These are phyloP conservation scores for Aureobasidium musti DNA, from an alignment of 2,329 filamentous ascomycete species.

Conservation along the genomic window DNA sequence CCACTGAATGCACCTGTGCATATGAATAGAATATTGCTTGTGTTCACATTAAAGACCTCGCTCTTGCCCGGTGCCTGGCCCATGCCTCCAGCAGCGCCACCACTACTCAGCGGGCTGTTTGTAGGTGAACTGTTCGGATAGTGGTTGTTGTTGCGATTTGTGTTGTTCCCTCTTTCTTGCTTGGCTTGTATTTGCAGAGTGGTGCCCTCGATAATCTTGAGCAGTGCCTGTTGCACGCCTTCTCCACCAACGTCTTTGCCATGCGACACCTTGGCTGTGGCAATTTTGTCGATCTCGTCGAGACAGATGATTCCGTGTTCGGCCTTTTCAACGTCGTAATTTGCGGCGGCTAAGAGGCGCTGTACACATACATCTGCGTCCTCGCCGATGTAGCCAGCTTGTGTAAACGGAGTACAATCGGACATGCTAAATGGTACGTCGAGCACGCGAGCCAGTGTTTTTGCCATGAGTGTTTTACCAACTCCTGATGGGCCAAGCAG, in stretches of 20 bases:
- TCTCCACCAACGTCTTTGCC: slow-evolving; percentile 95
- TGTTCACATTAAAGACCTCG: slow-evolving; percentile 74
- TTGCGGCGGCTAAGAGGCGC: slow-evolving; percentile 81
- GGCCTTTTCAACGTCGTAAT: slow-evolving; percentile 80
- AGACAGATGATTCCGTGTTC: slow-evolving; percentile 94
- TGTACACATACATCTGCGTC: slow-evolving; percentile 97
- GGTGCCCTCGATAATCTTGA: slow-evolving; percentile 96
- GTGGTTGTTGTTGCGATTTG: slow-evolving; percentile 26
- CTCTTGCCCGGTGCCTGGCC: slow-evolving; percentile 49
- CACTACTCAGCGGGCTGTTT: slow-evolving; percentile 43
- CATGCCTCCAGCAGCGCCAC: slow-evolving; percentile 36
- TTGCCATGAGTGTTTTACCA: slow-evolving; percentile 94
- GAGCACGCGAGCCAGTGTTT: slow-evolving; percentile 87
- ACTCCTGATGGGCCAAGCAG: slow-evolving; percentile 91
- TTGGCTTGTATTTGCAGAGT: slow-evolving; percentile 92
- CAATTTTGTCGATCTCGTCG: slow-evolving; percentile 97
- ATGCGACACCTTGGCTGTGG: slow-evolving; percentile 80
- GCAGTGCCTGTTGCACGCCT: slow-evolving; percentile 90
- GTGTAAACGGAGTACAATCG: slow-evolving; percentile 93
- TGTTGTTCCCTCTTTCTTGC: slow-evolving; percentile 59
- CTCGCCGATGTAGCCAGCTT: slow-evolving; percentile 96
- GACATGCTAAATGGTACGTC: slow-evolving; percentile 94
- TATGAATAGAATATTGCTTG: slow-evolving; percentile 95
- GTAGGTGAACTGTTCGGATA: slow-evolving; percentile 38
- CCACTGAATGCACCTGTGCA: slow-evolving; percentile 95